Evolutionary conservation across 2,329 filamentous ascomycete genomes (phyloP).

Genomic region (Zasmidium citrigriseum): DNA sequence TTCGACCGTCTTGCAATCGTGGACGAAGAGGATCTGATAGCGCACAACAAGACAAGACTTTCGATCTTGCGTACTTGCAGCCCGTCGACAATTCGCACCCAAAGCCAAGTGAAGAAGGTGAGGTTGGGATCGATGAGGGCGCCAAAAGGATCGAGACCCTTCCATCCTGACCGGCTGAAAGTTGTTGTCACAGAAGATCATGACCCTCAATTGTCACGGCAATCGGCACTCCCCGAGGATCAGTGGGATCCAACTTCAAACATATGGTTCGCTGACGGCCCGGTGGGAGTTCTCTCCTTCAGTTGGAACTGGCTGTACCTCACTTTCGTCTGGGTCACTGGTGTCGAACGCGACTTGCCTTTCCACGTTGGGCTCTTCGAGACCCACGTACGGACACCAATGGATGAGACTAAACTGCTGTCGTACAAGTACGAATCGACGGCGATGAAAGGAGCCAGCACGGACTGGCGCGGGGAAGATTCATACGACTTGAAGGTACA

Average conservation of each 20-base stretch:
- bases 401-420: no score
- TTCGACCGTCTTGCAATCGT: not conserved
- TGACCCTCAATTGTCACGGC: not conserved
- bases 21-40: not conserved
- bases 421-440: no score
- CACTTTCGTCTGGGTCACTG: not conserved
- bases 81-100: not conserved
- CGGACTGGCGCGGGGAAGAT: no score
- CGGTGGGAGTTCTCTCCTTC: not conserved
- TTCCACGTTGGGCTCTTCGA: not conserved
- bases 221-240: not conserved
- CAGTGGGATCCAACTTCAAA: not conserved
- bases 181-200: not conserved
- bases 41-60: not conserved
- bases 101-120: not conserved
- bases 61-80: not conserved
- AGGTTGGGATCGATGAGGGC: not conserved
- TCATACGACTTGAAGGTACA: no score
- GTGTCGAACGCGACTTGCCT: not conserved
- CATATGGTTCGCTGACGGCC: not conserved
- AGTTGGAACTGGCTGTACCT: not conserved
- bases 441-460: no score
- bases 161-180: not conserved
- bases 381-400: no score
- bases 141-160: not conserved